phyloP scores from a whole-genome alignment of 2,329 filamentous ascomycete species.

The Magnaporthiopsis poae region DNA sequence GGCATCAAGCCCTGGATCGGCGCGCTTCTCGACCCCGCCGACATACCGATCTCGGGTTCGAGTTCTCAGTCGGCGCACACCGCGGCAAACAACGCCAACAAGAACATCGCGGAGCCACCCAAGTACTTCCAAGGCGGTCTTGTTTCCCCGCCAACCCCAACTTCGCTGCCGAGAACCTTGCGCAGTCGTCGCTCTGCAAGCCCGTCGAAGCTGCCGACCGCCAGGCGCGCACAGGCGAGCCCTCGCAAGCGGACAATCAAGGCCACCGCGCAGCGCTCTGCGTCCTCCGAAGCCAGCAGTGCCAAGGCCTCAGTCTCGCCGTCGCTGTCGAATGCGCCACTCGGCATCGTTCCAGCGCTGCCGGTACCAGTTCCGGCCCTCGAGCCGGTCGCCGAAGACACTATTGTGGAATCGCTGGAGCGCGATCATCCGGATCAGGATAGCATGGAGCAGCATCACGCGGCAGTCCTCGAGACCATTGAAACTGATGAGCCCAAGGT shows the following conservation, averaged over 20 bases:
- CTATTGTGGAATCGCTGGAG: slow-evolving; percentile 13
- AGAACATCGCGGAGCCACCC: slow-evolving; percentile 72
- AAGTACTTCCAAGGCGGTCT: slow-evolving; percentile 45
- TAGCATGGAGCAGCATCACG: slow-evolving; percentile 39
- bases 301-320: slow-evolving; percentile 17
- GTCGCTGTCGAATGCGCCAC: slow-evolving; percentile 7
- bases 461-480: slow-evolving; percentile 37
- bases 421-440: slow-evolving; percentile 28
- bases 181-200: slow-evolving; percentile 49
- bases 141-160: slow-evolving; percentile 41
- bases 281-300: slow-evolving; percentile 25
- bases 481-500: slow-evolving; percentile 40
- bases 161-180: slow-evolving; percentile 32
- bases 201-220: slow-evolving; percentile 36
- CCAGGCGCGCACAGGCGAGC: slow-evolving; percentile 38
- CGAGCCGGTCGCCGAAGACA: slow-evolving; percentile 18
- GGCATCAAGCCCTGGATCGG: slow-evolving; percentile 76
- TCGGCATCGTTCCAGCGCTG: slow-evolving; percentile 7
- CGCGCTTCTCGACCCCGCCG: slow-evolving; percentile 80
- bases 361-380: slow-evolving; percentile 12
- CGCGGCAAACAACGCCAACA: slow-evolving; percentile 46
- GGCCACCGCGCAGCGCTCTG: slow-evolving; percentile 28
- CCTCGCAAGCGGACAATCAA: slow-evolving; percentile 45
- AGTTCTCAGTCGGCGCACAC: slow-evolving; percentile 6
- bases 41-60: slow-evolving; percentile 49